Percentiles rank a stretch among this genome's conserved stretches.
Evolutionary conservation across 2,329 filamentous ascomycete genomes (phyloP).

Genomic region (Aureobasidium leucospermi): DNA sequence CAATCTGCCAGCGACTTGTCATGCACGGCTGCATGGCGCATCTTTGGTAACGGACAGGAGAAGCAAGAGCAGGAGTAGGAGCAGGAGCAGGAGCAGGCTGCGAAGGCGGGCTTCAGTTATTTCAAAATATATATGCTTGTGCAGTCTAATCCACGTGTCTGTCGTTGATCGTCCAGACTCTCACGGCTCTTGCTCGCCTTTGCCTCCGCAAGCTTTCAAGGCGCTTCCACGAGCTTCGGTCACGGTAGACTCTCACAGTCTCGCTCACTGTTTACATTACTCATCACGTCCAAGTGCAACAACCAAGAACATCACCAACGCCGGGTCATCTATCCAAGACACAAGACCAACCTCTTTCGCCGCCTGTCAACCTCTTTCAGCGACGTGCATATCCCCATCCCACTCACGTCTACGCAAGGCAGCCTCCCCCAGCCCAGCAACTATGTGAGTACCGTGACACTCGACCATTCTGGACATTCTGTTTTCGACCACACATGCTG

Average conservation of each 20-base stretch:
- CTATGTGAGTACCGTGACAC: constrained; percentile 13
- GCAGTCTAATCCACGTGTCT: not conserved
- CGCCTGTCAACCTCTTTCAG: constrained; percentile 16
- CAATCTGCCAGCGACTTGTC: constrained; percentile 9
- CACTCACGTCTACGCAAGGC: constrained; percentile 15
- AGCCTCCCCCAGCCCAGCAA: constrained; percentile 2
- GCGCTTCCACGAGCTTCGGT: constrained; percentile 3
- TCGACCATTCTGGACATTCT: not conserved
- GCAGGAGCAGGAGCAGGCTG: not conserved
- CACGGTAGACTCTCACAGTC: not conserved
- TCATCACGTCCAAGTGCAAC: constrained; percentile 1
- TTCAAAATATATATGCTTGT: not conserved
- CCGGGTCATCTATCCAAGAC: not conserved
- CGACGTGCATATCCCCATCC: constrained; percentile 19
- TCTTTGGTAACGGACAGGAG: not conserved
- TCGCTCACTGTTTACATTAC: not conserved
- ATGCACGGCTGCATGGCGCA: constrained; percentile 5
- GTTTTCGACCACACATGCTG: constrained; percentile 1
- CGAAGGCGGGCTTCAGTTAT: not conserved
- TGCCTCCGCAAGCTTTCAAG: constrained; percentile 9
- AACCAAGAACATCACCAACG: not conserved
- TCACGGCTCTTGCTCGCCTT: not conserved
- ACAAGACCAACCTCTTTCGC: not conserved
- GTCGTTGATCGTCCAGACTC: not conserved
- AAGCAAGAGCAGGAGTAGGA: not conserved